Conservation (phyloP, 176 grass and related monocot species). For the Raddia guianensis region DNA sequence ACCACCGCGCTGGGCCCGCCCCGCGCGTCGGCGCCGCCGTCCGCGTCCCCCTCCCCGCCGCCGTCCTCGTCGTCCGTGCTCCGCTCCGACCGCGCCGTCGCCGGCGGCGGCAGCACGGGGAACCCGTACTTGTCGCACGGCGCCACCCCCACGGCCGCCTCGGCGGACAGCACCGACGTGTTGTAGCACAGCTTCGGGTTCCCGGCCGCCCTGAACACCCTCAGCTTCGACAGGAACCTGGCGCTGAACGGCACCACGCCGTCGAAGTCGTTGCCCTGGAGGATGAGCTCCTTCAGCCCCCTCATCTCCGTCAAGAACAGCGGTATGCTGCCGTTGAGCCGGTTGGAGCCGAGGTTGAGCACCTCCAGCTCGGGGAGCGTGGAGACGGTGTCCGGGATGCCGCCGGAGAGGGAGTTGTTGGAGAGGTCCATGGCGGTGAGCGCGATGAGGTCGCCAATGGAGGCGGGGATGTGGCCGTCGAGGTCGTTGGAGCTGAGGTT, state of each 20-base stretch:
- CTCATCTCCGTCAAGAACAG: constrained; percentile 61
- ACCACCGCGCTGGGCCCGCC: constrained; percentile 71
- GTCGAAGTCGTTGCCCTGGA: constrained; percentile 92
- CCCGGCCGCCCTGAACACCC: constrained; percentile 69
- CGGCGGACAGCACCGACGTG: constrained; percentile 59
- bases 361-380: constrained; percentile 75
- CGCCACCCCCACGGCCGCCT: constrained; percentile 73
- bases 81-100: constrained; percentile 54
- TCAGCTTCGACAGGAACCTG: constrained; percentile 63
- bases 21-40: constrained; percentile 24
- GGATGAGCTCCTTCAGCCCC: constrained; percentile 62
- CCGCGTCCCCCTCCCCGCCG: constrained; percentile 28
- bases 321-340: constrained; percentile 84
- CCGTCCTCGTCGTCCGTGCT: constrained; percentile 62
- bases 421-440: constrained; percentile 67
- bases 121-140: constrained; percentile 89
- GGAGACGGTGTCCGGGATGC: constrained; percentile 68
- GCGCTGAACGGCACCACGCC: constrained; percentile 78
- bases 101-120: constrained; percentile 66
- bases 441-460: constrained; percentile 73
- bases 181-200: constrained; percentile 96
- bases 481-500: constrained; percentile 88
- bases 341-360: constrained; percentile 86
- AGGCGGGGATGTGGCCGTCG: constrained; percentile 62
- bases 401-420: constrained; percentile 69